Percentiles rank a stretch among this genome's conserved stretches.
phyloP scores from a whole-genome alignment of 2,329 filamentous ascomycete genomes.

The Fusarium xyrophilum region DNA sequence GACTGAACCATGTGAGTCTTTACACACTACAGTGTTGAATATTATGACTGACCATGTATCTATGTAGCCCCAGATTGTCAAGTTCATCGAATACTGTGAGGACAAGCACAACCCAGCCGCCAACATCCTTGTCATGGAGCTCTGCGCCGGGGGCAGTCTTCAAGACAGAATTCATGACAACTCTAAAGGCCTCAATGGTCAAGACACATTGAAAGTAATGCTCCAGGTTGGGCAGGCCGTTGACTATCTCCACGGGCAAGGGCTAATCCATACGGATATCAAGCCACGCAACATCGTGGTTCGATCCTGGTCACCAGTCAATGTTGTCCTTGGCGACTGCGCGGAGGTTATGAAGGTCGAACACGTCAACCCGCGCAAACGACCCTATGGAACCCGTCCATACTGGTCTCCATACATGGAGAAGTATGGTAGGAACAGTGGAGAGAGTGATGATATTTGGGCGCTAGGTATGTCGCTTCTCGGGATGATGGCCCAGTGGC shows the following conservation, averaged over 20 bases:
- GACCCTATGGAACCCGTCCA: constrained; percentile 36
- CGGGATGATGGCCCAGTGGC: constrained; percentile 43
- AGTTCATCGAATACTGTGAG: constrained; percentile 41
- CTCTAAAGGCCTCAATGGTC: constrained; percentile 20
- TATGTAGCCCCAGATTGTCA: constrained; percentile 41
- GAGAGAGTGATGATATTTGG: constrained; percentile 46
- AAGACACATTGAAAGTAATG: constrained; percentile 32
- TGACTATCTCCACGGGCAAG: constrained; percentile 38
- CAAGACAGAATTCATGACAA: constrained; percentile 40
- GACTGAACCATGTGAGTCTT: constrained; percentile 39
- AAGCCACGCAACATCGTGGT: constrained; percentile 46
- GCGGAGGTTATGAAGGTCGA: constrained; percentile 40
- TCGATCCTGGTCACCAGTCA: constrained; percentile 38
- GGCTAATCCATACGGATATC: constrained; percentile 42
- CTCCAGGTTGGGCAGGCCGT: constrained; percentile 39
- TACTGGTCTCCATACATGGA: constrained; percentile 46
- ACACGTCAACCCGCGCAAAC: constrained; percentile 7
- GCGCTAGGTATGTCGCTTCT: constrained; percentile 45
- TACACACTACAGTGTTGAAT: not conserved
- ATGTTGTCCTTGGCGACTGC: constrained; percentile 45
- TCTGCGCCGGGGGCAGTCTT: constrained; percentile 42
- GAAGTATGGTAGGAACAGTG: constrained; percentile 23
- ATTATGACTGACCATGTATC: not conserved
- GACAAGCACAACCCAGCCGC: constrained; percentile 17
- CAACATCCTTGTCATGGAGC: constrained; percentile 44